Evolutionary conservation across 768 basidiomycete species (phyloP).

Genomic region (Mycena capillaripes): DNA sequence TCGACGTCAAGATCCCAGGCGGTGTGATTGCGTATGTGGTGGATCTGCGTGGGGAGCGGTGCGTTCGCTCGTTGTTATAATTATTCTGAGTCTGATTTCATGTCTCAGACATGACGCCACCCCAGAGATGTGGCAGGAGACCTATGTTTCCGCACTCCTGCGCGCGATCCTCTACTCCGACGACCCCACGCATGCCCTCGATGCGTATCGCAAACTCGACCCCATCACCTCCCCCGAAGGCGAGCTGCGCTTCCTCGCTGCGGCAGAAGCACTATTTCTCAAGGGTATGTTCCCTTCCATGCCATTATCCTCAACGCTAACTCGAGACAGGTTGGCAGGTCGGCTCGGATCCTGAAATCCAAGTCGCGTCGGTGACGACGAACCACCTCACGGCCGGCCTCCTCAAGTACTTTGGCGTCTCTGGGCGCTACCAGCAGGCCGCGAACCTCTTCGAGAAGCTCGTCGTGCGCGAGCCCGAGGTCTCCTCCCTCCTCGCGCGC

Average conservation of each 20-base stretch:
- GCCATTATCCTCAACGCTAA: not conserved
- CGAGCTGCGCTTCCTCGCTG: slow-evolving; percentile 91
- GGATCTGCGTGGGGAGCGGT: slow-evolving; percentile 95
- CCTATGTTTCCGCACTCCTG: slow-evolving; percentile 93
- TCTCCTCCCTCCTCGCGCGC: slow-evolving; percentile 87
- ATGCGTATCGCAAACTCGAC: slow-evolving; percentile 95
- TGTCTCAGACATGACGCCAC: slow-evolving; percentile 89
- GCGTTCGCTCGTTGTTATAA: slow-evolving; percentile 43
- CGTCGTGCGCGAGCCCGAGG: slow-evolving; percentile 87
- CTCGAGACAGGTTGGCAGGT: slow-evolving; percentile 90
- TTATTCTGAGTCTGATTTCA: not conserved
- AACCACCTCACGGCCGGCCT: slow-evolving; percentile 96
- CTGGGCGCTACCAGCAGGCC: slow-evolving; percentile 87
- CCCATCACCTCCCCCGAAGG: slow-evolving; percentile 92
- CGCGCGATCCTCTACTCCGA: slow-evolving; percentile 96
- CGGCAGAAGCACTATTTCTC: slow-evolving; percentile 88
- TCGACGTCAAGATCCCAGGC: slow-evolving; percentile 98
- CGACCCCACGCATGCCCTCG: slow-evolving; percentile 91
- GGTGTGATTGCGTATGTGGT: slow-evolving; percentile 96
- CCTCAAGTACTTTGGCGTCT: slow-evolving; percentile 97
- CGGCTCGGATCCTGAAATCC: slow-evolving; percentile 98
- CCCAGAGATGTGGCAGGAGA: slow-evolving; percentile 96
- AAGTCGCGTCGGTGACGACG: slow-evolving; percentile 95
- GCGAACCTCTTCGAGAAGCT: slow-evolving; percentile 97
- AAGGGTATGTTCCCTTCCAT: slow-evolving; percentile 68